These are phyloP conservation scores for Pseudofabraea citricarpa DNA, from an alignment of 2,329 filamentous ascomycete genomes.

Conservation along the genomic window DNA sequence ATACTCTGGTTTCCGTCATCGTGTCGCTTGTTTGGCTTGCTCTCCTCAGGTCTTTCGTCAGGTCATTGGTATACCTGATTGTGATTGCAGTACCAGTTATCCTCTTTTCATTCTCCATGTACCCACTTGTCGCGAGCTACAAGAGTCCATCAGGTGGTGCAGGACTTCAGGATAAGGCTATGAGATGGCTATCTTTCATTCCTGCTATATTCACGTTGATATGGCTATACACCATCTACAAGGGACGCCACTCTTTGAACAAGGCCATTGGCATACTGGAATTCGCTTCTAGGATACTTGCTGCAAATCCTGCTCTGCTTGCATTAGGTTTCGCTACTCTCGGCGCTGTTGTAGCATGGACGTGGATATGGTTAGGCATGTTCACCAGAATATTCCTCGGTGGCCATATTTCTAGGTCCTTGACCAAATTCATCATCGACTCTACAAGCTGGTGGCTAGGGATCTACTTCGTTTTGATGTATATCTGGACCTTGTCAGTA, in stretches of 20 bases:
- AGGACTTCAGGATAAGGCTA: constrained; percentile 78
- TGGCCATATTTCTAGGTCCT: constrained; percentile 68
- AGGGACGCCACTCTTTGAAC: constrained; percentile 73
- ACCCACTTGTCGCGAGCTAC: constrained; percentile 87
- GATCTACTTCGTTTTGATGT: constrained; percentile 87
- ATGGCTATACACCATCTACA: constrained; percentile 81
- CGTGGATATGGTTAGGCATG: constrained; percentile 95
- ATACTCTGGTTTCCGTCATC: constrained; percentile 84
- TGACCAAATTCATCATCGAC: constrained; percentile 71
- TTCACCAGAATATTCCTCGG: constrained; percentile 92
- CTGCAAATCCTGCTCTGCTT: constrained; percentile 78
- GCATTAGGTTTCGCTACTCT: constrained; percentile 78
- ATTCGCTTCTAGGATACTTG: constrained; percentile 83
- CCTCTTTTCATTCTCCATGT: constrained; percentile 83
- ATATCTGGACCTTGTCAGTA: constrained; percentile 89
- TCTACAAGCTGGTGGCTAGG: constrained; percentile 92
- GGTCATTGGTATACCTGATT: constrained; percentile 75
- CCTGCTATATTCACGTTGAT: constrained; percentile 68
- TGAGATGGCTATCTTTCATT: constrained; percentile 81
- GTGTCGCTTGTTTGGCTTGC: constrained; percentile 91
- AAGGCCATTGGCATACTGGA: constrained; percentile 87
- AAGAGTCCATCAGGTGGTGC: constrained; percentile 69
- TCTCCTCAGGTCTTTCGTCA: constrained; percentile 79
- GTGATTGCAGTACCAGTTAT: constrained; percentile 81
- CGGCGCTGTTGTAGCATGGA: constrained; percentile 75